Evolutionary conservation across 331 rosid genomes (phyloP).

Genomic region (Acacia concinna): DNA sequence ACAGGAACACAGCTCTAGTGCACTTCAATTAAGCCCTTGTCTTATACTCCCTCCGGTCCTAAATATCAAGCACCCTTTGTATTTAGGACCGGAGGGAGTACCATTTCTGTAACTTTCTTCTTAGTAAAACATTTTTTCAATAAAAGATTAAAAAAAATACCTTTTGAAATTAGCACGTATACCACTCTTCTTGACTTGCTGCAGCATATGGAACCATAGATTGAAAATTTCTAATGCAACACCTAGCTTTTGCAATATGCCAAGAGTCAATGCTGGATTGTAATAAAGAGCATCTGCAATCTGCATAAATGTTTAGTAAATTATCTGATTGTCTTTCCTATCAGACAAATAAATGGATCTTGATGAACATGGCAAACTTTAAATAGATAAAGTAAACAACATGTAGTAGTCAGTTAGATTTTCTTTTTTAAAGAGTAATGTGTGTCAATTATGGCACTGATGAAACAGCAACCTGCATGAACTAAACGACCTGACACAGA

Average conservation of each 20-base stretch:
- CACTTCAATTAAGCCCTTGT: no score
- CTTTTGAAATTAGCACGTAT: slow-evolving; percentile 73
- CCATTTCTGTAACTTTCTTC: neutral
- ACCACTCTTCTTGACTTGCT: slow-evolving; percentile 83
- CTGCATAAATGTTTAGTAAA: slow-evolving; percentile 37
- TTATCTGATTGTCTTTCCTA: neutral
- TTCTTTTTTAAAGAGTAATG: neutral
- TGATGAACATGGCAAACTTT: neutral
- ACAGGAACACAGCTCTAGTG: neutral
- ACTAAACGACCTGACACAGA: neutral
- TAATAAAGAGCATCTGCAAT: slow-evolving; percentile 91
- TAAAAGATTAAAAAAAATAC: slow-evolving; percentile 27
- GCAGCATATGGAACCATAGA: slow-evolving; percentile 91
- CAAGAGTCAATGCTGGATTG: slow-evolving; percentile 69
- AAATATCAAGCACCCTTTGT: no score
- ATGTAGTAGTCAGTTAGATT: neutral
- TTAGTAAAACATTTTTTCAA: neutral
- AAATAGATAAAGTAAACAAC: neutral
- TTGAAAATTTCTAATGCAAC: slow-evolving; percentile 79
- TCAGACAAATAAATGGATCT: neutral
- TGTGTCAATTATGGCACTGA: neutral
- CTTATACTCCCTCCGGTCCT: no score
- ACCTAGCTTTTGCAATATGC: slow-evolving; percentile 74
- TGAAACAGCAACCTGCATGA: neutral
- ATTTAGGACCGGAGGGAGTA: no score